Evolutionary conservation across 2,329 filamentous ascomycete genomes (phyloP), one percentile per base, ranked within the genome.

Genomic region (Calycina herbarum): DNA sequence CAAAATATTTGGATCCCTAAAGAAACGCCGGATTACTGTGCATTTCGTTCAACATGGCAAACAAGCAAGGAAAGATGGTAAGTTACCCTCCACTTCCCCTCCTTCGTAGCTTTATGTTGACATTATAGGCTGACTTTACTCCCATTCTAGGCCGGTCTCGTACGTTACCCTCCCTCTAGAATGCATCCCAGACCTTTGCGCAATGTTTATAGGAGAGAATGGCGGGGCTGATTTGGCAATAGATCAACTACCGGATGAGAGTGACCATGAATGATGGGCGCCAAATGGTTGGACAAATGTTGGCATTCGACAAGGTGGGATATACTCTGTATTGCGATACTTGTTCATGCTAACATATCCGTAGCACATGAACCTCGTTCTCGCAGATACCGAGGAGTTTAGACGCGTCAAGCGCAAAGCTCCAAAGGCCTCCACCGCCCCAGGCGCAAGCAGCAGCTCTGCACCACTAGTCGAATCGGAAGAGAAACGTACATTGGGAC

Each of bases 221-320:
- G 51, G 61, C 17, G 64, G 61, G 29, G 66, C 69, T 74, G 67
- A 75, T 68, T 35, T 57, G 45, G 40, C 56, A 58, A 40, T 70
- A 98, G 95, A 96, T 99, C 86, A 98, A 99, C 84, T 98, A 96
- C 85, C 93, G 94, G 81, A 98, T 99, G 94, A 90, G 94, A 78
- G 90, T 97, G 71, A 98, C 94, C 64, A 86, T 99, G 78, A 93
- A 92, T 77, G 95, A 99, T 82, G 93, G 93, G 71, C 89, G 95
- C 76, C 93, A 97, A 79, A 96, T 99, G 89, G 94, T 93, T 51
- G 95, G 94, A 68, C 93, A 98, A 80, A 97, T 99, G 92, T 87
- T 99, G 73, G 95, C 95, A 63, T 99, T 98, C 76, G 95, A 99
- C 80, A 98, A 98, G 87, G 93, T 94, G 80, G 38, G 66, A 27